Base-by-base conservation (phyloP, 2,329 filamentous ascomycete genomes). In the Lachnellula arida region DNA sequence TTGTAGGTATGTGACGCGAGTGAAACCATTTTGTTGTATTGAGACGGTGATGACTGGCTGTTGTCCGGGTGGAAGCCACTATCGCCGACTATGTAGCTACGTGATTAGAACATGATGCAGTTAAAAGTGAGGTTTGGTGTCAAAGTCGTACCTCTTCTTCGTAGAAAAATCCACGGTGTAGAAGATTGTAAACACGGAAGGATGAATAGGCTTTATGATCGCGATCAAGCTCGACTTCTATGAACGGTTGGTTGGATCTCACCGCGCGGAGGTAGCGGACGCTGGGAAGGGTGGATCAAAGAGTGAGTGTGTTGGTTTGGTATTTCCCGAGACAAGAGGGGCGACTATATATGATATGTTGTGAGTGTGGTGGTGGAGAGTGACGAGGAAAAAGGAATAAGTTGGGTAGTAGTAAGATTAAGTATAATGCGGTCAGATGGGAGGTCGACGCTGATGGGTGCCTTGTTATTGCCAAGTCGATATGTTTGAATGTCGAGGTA, bases 1-100 rank as follows among this genome's bases (percentile, higher is more conserved):
- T 94, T 53, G 97, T 96, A 65, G 86, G 88, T 61, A 96, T 83
- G 72, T 95, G 97, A 0, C 89, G 88, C 35, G 86, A 88, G 7
- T 80, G 76, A 1, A 86, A 90, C 11, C 91, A 76, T 23, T 84
- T 6, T 89, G 90, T 48, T 96, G 81, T 23, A 96, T 79, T 0
- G 0, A 65, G 63, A 67, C 65, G 56, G 61, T 58, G 58, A 62
- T 54, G 55, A 60, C 59, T 60, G 59, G 62, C 55, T 60, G 46
- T 52, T 64, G 58, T 57, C 54, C 54, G 49, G 53, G 39, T 51
- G 49, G 53, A 60, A 63, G 60, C 63, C 64, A 64, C 60, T 62
- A 54, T 63, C 59, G 56, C 59, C 60, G 58, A 63, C 64, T 65
- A 48, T 19, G 44, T 11, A 35, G 23, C 14, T 22, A 35, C n/a